Conservation (phyloP, 805 yeast genomes). For the Torulaspora microellipsoides region DNA sequence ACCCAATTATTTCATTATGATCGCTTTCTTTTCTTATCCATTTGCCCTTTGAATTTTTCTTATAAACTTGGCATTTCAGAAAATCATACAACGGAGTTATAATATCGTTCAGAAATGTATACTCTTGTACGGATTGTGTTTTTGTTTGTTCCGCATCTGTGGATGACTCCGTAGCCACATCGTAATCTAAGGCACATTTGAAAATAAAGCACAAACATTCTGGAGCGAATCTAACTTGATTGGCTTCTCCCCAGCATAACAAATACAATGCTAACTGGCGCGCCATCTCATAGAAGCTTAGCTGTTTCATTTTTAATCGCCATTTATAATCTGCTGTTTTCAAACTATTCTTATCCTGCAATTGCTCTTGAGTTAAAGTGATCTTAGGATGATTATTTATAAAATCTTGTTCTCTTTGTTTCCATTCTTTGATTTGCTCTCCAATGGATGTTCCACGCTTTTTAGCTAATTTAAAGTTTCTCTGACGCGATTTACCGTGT, state of each 20-base stretch:
- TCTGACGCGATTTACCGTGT: conserved; percentile 41
- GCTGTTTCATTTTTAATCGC: conserved; percentile 58
- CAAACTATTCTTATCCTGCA: conserved; percentile 60
- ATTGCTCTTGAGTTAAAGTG: conserved; percentile 57
- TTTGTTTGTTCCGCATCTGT: conserved; percentile 2
- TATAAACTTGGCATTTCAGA: conserved; percentile 63
- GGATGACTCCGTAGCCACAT: conserved; percentile 42
- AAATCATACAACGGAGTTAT: conserved; percentile 71
- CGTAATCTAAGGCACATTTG: conserved; percentile 73
- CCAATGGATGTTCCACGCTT: conserved; percentile 34
- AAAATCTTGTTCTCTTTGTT: conserved; percentile 47
- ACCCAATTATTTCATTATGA: conserved; percentile 70
- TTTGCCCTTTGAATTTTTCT: conserved; percentile 43
- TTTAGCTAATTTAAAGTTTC: conserved; percentile 44
- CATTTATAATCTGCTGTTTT: conserved; percentile 81
- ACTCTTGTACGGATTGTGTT: conserved; percentile 39
- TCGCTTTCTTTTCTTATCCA: conserved; percentile 64
- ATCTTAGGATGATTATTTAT: conserved; percentile 47
- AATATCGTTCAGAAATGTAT: conserved; percentile 56
- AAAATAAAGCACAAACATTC: conserved; percentile 82
- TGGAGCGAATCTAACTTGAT: conserved; percentile 80
- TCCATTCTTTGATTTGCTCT: conserved; percentile 37
- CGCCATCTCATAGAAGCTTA: conserved; percentile 53
- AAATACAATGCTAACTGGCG: conserved; percentile 67
- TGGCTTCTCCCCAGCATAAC: conserved; percentile 87